Base-by-base conservation (phyloP, 1,284 basidiomycete genomes). In the Leucoagaricus sp. region DNA sequence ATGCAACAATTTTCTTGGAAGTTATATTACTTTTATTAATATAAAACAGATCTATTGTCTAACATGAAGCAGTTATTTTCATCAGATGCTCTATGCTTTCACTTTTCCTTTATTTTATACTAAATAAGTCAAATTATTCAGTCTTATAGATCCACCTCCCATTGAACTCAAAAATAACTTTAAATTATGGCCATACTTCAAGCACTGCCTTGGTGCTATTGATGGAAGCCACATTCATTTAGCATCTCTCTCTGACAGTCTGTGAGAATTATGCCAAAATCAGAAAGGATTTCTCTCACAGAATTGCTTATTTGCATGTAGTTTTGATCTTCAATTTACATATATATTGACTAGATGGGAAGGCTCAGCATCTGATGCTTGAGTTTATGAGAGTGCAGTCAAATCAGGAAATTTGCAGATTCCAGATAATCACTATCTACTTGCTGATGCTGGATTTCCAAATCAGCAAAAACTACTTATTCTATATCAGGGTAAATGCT, bases 311-410 rank as follows among this genome's bases (percentile, higher is more conserved):
- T 69, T 69, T 33, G 60, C 55, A 8, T 70, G 65, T 52, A 52
- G 57, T 9, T 71, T 70, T 41, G 46, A 60, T 8, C 44, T 73
- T n/a, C 52, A 42, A 4, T 73, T 74, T 58, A 47, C 59, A 2
- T 70, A 74, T 61, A 46, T 69, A 13, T 58, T 70, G 38, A 49
- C 56, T 41, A 70, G 71, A 6, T 73, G 69, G 66, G 71, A 73
- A 54, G 72, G 71, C 21, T 66, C 61, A 53, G 65, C 67, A 8
- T 63, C 69, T 23, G 70, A 73, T 63, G 61, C 63, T 15, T 23
- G 48, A 0, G 55, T 71, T 0, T 70, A 61, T 61, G 58, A 63
- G 9, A 28, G 62, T 58, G 65, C 67, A 23, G n/a, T n/a, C n/a
- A 61, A 59, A 9, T 31, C 23, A 2, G 34, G 53, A 23, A 64